These are phyloP conservation scores for Entomortierella parvispora DNA, from an alignment of 192 early-diverging fungal species.

Conservation along the genomic window DNA sequence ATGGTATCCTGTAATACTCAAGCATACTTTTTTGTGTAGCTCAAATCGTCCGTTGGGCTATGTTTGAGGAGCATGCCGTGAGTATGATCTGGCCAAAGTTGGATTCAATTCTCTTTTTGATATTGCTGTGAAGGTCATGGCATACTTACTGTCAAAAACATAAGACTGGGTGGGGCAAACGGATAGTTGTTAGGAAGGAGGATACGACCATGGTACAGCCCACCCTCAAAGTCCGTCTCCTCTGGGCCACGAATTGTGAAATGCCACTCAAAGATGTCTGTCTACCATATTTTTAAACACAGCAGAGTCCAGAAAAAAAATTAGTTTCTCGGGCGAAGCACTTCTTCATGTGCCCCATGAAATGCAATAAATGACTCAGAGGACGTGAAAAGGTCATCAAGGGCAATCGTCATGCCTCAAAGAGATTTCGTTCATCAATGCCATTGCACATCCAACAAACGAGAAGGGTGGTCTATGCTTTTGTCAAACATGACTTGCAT, in stretches of 20 bases:
- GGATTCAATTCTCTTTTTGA: too few species aligned
- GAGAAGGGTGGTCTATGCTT: too few species aligned
- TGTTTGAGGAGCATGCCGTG: not conserved
- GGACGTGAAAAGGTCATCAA: not conserved
- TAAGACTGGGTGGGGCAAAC: slow-evolving; percentile 86
- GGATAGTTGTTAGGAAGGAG: slow-evolving; percentile 96
- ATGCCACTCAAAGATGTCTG: slow-evolving; percentile 98
- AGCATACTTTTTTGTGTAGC: slow-evolving; percentile 92
- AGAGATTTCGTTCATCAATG: not conserved
- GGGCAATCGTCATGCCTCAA: not conserved
- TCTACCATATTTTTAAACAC: slow-evolving; percentile 54
- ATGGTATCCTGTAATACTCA: slow-evolving; percentile 93
- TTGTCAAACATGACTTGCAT: not conserved
- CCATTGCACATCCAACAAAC: not conserved
- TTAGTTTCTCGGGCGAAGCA: not conserved
- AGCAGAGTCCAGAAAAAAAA: not conserved
- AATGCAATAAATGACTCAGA: not conserved
- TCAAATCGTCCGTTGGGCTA: slow-evolving; percentile 90
- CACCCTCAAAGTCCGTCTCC: slow-evolving; percentile 87
- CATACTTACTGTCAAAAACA: slow-evolving; percentile 73
- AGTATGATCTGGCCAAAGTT: not conserved
- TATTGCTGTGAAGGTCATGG: not conserved
- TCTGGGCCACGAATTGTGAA: slow-evolving; percentile 92
- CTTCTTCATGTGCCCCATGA: not conserved
- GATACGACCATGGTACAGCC: slow-evolving; percentile 90